Evolutionary conservation across 306 rosid species (phyloP).

Genomic region (Lathyrus sativus): DNA sequence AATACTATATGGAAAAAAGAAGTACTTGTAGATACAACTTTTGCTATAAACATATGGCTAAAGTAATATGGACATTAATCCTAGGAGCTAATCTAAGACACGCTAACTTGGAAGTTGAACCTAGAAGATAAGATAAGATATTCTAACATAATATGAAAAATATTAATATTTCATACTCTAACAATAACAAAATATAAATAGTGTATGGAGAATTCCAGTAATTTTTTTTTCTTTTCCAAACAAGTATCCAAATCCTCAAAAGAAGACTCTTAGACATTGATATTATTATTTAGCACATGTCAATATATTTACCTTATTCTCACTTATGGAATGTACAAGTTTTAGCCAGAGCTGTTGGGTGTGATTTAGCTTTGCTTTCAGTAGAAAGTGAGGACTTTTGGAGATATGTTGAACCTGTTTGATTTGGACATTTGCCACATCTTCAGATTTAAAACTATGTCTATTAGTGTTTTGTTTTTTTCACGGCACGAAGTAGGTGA

Average conservation of each 20-base stretch:
- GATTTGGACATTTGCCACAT: slow-evolving; percentile 81
- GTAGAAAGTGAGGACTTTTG: slow-evolving; percentile 92
- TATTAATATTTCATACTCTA: no score
- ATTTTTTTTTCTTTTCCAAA: neutral
- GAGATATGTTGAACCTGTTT: slow-evolving; percentile 84
- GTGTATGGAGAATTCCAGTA: slow-evolving; percentile 4
- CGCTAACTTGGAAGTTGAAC: no score
- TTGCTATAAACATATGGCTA: neutral
- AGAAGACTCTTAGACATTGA: slow-evolving; percentile 19
- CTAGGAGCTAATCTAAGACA: no score
- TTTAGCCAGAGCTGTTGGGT: slow-evolving; percentile 88
- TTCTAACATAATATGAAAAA: no score
- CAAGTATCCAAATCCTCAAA: slow-evolving; percentile 3
- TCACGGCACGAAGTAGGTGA: no score
- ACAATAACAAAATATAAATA: slow-evolving; percentile 9
- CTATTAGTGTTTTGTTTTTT: neutral
- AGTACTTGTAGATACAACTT: neutral
- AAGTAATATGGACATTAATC: neutral
- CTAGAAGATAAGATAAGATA: no score
- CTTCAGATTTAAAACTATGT: slow-evolving; percentile 76
- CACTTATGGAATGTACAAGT: slow-evolving; percentile 66
- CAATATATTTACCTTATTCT: slow-evolving; percentile 39
- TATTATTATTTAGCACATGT: slow-evolving; percentile 18
- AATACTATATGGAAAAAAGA: slow-evolving; percentile 13
- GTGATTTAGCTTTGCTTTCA: slow-evolving; percentile 96